Evolutionary conservation across 192 early-diverging fungal species (phyloP).

Genomic region (Umbelopsis sp.): DNA sequence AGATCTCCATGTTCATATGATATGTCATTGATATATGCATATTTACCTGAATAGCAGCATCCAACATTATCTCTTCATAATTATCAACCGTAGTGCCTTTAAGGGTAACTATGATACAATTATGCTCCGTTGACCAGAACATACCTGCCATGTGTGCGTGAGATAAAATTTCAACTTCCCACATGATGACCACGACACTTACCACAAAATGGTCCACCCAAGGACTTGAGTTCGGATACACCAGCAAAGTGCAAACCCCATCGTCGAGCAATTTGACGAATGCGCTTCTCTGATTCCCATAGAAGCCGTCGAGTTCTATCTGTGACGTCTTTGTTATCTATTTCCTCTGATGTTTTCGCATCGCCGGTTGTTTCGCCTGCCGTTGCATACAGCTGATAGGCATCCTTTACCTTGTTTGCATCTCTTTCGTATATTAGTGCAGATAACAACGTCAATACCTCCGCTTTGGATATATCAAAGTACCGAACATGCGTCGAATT

Average conservation of each 20-base stretch:
- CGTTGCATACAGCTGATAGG: slow-evolving; percentile 27
- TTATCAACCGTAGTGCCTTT: slow-evolving; percentile 56
- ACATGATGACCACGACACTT: neutral
- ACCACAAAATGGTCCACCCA: slow-evolving; percentile 53
- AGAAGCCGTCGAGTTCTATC: slow-evolving; percentile 31
- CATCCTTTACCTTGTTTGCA: slow-evolving; percentile 44
- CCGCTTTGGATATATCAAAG: slow-evolving; percentile 46
- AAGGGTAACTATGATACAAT: slow-evolving; percentile 48
- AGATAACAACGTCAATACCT: slow-evolving; percentile 46
- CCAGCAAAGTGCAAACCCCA: slow-evolving; percentile 48
- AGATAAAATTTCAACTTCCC: neutral
- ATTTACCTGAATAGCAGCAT: slow-evolving; percentile 45
- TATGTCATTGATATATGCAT: neutral
- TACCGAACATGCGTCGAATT: slow-evolving; percentile 14
- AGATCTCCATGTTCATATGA: neutral
- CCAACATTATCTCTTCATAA: slow-evolving; percentile 52
- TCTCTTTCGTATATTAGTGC: slow-evolving; percentile 52
- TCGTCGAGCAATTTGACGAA: slow-evolving; percentile 31
- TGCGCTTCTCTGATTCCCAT: slow-evolving; percentile 34
- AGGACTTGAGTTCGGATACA: slow-evolving; percentile 49
- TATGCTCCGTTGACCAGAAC: slow-evolving; percentile 48
- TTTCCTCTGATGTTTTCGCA: neutral
- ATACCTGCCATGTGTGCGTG: slow-evolving; percentile 16
- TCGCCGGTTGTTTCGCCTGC: slow-evolving; percentile 15
- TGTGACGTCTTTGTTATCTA: neutral